These are phyloP conservation scores for Rheum nobile DNA, from an alignment of 148 eudicot species.

Conservation along the genomic window DNA sequence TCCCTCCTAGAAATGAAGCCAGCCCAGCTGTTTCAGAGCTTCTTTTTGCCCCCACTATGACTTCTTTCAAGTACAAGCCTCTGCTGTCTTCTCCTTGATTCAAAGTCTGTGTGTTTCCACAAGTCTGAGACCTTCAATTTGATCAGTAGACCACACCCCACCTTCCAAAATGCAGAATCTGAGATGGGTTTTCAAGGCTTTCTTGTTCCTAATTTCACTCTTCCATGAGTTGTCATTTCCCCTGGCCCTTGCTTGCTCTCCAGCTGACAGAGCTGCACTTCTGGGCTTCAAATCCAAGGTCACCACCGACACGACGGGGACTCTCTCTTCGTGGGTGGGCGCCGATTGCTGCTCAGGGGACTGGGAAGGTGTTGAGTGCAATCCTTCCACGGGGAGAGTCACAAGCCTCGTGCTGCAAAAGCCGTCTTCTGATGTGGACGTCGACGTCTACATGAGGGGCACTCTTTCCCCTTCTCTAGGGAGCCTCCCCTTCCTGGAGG, in stretches of 20 bases:
- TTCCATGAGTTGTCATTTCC: constrained; percentile 6
- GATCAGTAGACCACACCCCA: constrained; percentile 21
- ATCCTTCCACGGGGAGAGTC: constrained; percentile 42
- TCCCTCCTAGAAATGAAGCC: background rate
- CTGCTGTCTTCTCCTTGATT: constrained; percentile 5
- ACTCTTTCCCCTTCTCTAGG: constrained; percentile 64
- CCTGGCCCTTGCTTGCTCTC: constrained; percentile 19
- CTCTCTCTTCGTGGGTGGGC: constrained; percentile 61
- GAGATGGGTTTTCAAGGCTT: constrained; percentile 35
- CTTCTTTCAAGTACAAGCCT: background rate
- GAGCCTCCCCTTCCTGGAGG: constrained; percentile 40
- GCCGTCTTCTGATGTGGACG: constrained; percentile 15
- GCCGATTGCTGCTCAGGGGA: constrained; percentile 61
- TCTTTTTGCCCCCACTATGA: background rate
- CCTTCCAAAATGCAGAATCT: constrained; percentile 34
- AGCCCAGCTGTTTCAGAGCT: constrained; percentile 2
- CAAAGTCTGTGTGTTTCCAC: constrained; percentile 5
- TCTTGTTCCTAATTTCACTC: constrained; percentile 30
- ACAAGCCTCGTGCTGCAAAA: constrained; percentile 42
- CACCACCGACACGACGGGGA: constrained; percentile 48
- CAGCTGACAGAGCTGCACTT: constrained; percentile 59
- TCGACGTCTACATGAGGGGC: constrained; percentile 55
- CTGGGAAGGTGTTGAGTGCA: constrained; percentile 82
- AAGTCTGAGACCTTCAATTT: background rate
- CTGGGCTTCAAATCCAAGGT: constrained; percentile 56